phyloP scores from a whole-genome alignment of 306 rosid species.

The Fagus crenata region DNA sequence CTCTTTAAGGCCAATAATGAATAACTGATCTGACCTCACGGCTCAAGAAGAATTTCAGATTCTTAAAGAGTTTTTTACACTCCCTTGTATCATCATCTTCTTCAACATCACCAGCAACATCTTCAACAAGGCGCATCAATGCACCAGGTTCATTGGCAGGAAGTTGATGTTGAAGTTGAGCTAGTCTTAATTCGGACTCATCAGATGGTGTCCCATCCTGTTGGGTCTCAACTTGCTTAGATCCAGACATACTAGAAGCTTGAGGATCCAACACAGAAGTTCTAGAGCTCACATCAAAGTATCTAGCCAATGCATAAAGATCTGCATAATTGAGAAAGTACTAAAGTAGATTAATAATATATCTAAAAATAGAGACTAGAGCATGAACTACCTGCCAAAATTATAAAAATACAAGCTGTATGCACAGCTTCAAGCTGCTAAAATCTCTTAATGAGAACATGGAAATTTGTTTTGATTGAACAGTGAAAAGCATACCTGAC shows the following conservation, averaged over 20 bases:
- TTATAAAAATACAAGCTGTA: not conserved
- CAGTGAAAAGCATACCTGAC: conserved; percentile 47
- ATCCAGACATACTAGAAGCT: conserved; percentile 42
- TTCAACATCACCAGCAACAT: conserved; percentile 57
- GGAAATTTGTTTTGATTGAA: not conserved
- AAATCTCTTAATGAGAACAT: conserved; percentile 5
- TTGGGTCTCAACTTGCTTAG: conserved; percentile 44
- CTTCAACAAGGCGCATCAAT: conserved; percentile 74
- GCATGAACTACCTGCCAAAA: not conserved
- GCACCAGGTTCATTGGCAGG: conserved; percentile 87
- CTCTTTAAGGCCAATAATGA: not conserved
- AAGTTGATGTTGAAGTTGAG: conserved; percentile 95
- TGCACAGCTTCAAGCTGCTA: conserved; percentile 14
- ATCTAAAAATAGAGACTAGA: not conserved
- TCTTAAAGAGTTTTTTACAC: conserved; percentile 72
- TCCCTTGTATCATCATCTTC: conserved; percentile 71
- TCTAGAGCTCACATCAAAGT: conserved; percentile 47
- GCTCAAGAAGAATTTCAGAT: conserved; percentile 82
- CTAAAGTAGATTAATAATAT: not conserved
- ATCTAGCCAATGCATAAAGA: conserved; percentile 78
- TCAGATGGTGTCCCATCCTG: conserved; percentile 27
- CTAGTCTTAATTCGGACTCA: conserved; percentile 75
- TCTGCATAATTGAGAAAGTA: conserved; percentile 45
- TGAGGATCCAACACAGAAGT: conserved; percentile 45
- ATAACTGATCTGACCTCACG: conserved; percentile 65